Evolutionary conservation across 1,284 basidiomycete species (phyloP).

Genomic region (Pulveroboletus sp.): DNA sequence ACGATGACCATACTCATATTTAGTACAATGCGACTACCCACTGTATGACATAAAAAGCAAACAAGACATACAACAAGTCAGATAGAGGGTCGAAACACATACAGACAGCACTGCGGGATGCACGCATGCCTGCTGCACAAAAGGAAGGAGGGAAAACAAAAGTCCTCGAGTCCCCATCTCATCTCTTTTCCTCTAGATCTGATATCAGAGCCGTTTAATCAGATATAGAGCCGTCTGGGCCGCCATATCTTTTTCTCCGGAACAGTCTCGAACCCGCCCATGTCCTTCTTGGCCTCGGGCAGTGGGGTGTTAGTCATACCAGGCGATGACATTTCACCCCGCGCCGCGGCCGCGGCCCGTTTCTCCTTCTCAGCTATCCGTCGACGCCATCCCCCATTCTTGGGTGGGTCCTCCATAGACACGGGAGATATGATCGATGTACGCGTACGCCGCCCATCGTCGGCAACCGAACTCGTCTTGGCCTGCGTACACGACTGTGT

Average conservation of each 20-base stretch:
- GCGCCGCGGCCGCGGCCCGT: slow-evolving; percentile 20
- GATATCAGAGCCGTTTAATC: too few species aligned
- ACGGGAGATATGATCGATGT: slow-evolving; percentile 35
- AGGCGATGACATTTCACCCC: slow-evolving; percentile 40
- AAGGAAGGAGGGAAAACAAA: too few species aligned
- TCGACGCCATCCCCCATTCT: slow-evolving; percentile 56
- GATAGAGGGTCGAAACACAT: too few species aligned
- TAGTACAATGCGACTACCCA: too few species aligned
- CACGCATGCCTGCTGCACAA: too few species aligned
- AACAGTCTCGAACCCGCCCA: slow-evolving; percentile 74
- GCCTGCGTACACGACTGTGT: slow-evolving; percentile 36
- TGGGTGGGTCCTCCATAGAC: slow-evolving; percentile 35
- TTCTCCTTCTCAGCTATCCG: slow-evolving; percentile 48
- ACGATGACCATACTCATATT: too few species aligned
- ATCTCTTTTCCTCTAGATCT: slow-evolving; percentile 1
- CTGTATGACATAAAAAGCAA: too few species aligned
- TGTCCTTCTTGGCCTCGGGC: slow-evolving; percentile 49
- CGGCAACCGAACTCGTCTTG: slow-evolving; percentile 17
- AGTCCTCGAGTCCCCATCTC: not conserved
- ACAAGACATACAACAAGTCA: too few species aligned
- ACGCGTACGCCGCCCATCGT: slow-evolving; percentile 28
- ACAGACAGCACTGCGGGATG: too few species aligned
- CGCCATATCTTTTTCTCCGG: slow-evolving; percentile 48
- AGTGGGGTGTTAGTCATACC: slow-evolving; percentile 32
- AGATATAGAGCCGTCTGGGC: slow-evolving; percentile 37